Base-by-base conservation (phyloP, 208 protist species). In the Leptomonas seymouri region DNA sequence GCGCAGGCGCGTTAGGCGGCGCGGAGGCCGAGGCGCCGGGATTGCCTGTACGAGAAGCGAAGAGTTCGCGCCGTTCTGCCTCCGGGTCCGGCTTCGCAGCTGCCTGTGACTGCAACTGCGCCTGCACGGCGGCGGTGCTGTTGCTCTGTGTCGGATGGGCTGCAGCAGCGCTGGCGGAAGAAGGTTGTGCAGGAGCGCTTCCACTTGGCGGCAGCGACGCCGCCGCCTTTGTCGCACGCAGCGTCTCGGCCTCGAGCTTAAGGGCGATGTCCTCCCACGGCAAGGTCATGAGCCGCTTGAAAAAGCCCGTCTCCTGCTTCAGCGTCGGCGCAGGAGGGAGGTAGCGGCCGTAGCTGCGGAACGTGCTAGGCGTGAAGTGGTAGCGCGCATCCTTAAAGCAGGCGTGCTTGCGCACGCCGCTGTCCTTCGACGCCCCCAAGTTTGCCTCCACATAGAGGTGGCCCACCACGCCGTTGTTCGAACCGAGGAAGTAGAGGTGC, bases 281-380 rank as follows among this genome's bases (percentile, higher is more conserved):
- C 20, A 85, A 69, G 42, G 81, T 87, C 87, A 93, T 90, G 56
- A 93, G 77, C 36, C 90, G 85, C 57, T 93, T 93, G 73, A 95
- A 87, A 74, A 95, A 91, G 53, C 81, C 79, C 9, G 81, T 88
- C 63, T 95, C 85, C 59, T 91, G 80, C 78, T 95, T 95, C 64
- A 89, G 69, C 44, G 87, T 89, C 31, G 81, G 84, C 20, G 70
- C 78, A 4, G 85, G 81, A 6, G 90, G 90, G 9, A 95, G 73
- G 41, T 81, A 89, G 36, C 78, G 75, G 27, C 56, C 30, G 67
- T 95, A 95, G 44, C 65, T 71, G 45, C 84, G 82, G 75, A 91
- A 95, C 30, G 78, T 85, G 41, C 74, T 66, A 9, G 90, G 90
- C 15, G 81, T 79, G 34, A 85, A 77, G 63, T 66, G 51, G 67